phyloP scores from a whole-genome alignment of 768 basidiomycete genomes.

The Tylopilus intermedius region DNA sequence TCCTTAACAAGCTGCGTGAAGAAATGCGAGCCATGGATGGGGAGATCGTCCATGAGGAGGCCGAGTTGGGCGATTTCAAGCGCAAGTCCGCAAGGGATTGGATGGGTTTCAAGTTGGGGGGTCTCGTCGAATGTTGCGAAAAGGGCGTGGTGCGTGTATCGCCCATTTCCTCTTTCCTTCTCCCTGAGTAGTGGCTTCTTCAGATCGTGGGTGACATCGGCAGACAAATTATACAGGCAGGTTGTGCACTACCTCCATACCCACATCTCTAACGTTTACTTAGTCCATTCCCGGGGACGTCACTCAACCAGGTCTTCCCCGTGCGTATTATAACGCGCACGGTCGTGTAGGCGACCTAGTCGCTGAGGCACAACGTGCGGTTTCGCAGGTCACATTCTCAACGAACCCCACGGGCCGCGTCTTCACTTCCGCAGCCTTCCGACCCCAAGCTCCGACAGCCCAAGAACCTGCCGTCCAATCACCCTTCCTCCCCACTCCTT shows the following conservation, averaged over 20 bases:
- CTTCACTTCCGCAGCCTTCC: constrained; percentile 1
- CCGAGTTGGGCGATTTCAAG: constrained; percentile 78
- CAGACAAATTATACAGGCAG: constrained; percentile 41
- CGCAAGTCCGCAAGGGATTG: constrained; percentile 60
- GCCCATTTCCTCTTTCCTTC: neutral
- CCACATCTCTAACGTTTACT: neutral
- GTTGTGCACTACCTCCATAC: neutral
- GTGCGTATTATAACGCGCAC: constrained; percentile 68
- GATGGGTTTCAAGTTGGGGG: constrained; percentile 85
- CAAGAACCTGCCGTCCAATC: constrained; percentile 2
- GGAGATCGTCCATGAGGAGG: constrained; percentile 80
- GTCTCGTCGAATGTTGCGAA: constrained; percentile 76
- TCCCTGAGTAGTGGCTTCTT: neutral
- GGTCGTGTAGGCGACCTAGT: constrained; percentile 56
- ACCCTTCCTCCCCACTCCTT: constrained; percentile 31
- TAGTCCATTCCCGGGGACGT: constrained; percentile 78
- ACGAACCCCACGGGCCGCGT: constrained; percentile 30
- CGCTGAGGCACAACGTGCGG: constrained; percentile 54
- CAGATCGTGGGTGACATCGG: constrained; percentile 49
- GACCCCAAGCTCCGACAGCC: neutral
- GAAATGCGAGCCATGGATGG: constrained; percentile 77
- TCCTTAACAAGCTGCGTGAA: constrained; percentile 62
- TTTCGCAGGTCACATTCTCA: constrained; percentile 49
- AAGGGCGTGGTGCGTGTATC: constrained; percentile 54
- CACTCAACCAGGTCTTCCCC: constrained; percentile 74